A percentile compares a stretch with the other conserved stretches of the same genome.
Conservation (phyloP, 1,139 yeast genomes). For the Hansenula sp. region DNA sequence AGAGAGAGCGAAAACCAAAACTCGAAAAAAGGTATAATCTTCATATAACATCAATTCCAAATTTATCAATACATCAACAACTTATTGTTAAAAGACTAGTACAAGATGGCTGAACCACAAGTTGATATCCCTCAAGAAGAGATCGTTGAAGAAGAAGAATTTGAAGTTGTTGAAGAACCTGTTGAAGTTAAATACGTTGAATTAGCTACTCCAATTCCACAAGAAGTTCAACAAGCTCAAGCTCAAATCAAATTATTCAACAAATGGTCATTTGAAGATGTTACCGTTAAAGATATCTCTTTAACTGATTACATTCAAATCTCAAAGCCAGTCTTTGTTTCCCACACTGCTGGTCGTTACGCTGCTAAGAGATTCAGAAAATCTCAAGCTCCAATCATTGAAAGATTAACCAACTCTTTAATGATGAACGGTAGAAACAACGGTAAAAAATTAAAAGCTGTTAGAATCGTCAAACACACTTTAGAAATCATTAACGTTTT, state of each 20-base stretch:
- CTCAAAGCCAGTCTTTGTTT: constrained; percentile 94
- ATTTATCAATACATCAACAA: background rate
- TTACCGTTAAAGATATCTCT: constrained; percentile 96
- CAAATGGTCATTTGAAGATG: constrained; percentile 99
- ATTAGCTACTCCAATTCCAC: constrained; percentile 94
- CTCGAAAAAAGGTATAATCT: no score
- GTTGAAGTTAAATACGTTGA: constrained; percentile 79
- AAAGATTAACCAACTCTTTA: constrained; percentile 98
- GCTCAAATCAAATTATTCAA: constrained; percentile 96
- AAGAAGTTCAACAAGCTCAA: constrained; percentile 94
- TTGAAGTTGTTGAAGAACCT: constrained; percentile 53
- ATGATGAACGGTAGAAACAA: constrained; percentile 99
- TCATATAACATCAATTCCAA: no score
- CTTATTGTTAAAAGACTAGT: background rate
- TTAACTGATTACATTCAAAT: constrained; percentile 97
- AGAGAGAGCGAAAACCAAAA: no score
- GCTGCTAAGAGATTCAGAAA: constrained; percentile 99
- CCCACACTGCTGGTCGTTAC: constrained; percentile 99
- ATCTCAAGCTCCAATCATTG: constrained; percentile 99
- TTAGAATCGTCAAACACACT: constrained; percentile 99
- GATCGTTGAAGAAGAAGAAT: constrained; percentile 27
- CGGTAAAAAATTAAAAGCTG: constrained; percentile 99
- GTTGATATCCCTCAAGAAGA: constrained; percentile 28
- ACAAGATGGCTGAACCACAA: constrained; percentile 27
- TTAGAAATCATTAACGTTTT: constrained; percentile 95